Base-by-base conservation (phyloP, 2,329 filamentous ascomycete genomes). In the Penicillium sp. region DNA sequence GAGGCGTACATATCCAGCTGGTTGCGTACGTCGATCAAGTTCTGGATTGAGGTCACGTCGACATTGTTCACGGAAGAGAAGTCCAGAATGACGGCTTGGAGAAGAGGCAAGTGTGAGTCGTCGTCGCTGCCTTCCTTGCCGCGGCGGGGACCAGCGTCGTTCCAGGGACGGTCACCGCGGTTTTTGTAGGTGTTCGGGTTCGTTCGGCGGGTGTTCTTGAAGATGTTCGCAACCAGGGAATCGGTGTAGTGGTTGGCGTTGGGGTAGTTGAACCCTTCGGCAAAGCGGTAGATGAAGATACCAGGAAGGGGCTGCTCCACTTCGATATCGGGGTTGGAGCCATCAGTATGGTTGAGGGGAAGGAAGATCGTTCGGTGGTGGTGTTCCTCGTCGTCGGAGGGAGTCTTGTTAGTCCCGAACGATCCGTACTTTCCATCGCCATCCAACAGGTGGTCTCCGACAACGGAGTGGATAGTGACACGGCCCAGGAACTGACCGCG, bases 251-350 rank as follows among this genome's bases (percentile, higher is more conserved):
- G 87, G 66, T 90, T 90, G 21, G 91, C 91, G 65, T 96, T 99
- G 57, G 93, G 91, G 67, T 97, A 99, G 75, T 94, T 96, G 80
- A 96, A 96, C 41, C 92, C 90, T 76, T 97, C 93, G 0, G 89
- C 86, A 73, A 96, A 97, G 42, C 93, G 86, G 77, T 96, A 97
- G 68, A 97, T 96, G 75, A 97, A 96, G 62, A 99, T 83, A 50
- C 94, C 94, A 0, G 93, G 93, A 66, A 94, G 90, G 1, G 94
- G 92, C 52, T 85, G 85, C 58, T 89, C 81, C n/a, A 96, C 79
- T 12, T 88, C 82, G 45, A 97, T 81, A 27, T 87, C 81, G 0
- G 93, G 93, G 71, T 97, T 97, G 1, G 90, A 91, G 31, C 93
- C 93, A 69, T 97, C 93, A n/a, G 81, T 80, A 70, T 95, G 91